Evolutionary conservation across 805 yeast species (phyloP), one percentile per base, ranked within the genome.

Genomic region (Spathaspora hagerdaliae): DNA sequence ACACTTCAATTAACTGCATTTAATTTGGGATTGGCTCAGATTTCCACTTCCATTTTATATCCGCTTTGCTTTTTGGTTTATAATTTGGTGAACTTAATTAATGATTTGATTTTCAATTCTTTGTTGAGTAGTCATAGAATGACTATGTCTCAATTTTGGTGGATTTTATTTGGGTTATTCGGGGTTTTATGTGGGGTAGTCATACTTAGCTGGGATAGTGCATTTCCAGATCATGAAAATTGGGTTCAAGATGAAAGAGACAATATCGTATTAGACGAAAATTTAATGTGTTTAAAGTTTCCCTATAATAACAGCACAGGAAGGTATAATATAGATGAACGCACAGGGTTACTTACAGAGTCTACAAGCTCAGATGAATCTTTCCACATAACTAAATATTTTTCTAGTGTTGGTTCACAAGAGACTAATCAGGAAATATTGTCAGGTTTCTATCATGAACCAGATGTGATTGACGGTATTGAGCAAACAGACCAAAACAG

Each of bases 61-160:
- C 97, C 97, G 1, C 67, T 90, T 51, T 86, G 90, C 31, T 90
- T 90, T 61, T 84, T 94, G 63, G 79, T 87, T 38, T 89, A 85
- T 70, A 90, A 87, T 67, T 66, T 87, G 41, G 71, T 78, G 47
- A 84, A 85, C 52, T 59, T 72, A 48, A 54, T 71, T 45, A 72
- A 72, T 46, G 77, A 70, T 45, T 49, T 72, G 38, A 77, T 83
- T 32, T 67, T 80, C 50, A 87, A 87, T 62, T 83, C 86, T 13
- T 62, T 86, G 36, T 69, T 85, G 7, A 75, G 81, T 55, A 58
- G 55, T 15, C 59, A 63, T 13, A 49, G 48, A 36, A 64, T 71
- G 58, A 52, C 64, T 6, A 77, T 75, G 47, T 64, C 75, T 38
- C 87, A 82, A 55, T 67, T 82, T 52, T 36, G 65, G 2, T 70